Evolutionary conservation across 2,329 filamentous ascomycete genomes (phyloP), one percentile per base, ranked within the genome.

Genomic region (Ophiostoma piceae): DNA sequence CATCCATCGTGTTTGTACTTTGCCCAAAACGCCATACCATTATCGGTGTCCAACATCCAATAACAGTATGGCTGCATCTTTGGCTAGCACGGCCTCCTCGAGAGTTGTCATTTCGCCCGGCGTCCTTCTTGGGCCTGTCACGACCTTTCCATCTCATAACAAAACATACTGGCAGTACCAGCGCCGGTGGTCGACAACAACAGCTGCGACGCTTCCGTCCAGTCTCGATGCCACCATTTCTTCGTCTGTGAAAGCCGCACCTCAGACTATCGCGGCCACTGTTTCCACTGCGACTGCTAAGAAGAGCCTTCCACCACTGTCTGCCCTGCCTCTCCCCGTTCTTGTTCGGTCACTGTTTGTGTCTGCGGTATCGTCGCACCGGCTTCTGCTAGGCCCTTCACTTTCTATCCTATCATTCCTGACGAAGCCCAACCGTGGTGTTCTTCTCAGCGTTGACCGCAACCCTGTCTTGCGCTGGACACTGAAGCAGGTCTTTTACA

Each of bases 341-440:
- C 65, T 66, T 29, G 12, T 66, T 11, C 39, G 65, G 12, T 66
- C 65, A n/a, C 65, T 66, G 4, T 47, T 66, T 19, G 65, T 66
- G 37, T 41, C 35, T 8, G 39, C 37, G 1, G 65, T 66, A 11
- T 66, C 65, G 4, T 66, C 65, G 39, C 65, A 66, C 65, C 65
- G 37, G 4, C 11, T 29, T 6, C 22, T 66, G 8, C 65, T 47
- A 1, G 22, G 6, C 37, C 65, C 65, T 7, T 41, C 65, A 4
- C 65, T 66, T 9, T 26, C 65, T 8, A 32, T 66, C 22, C 65
- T 66, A 39, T 16, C 39, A 22, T 47, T 66, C 35, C 19, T 66
- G 12, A 26, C 65, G 3, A 43, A 29, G 65, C 65, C 65, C 11
- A 47, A 66, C 65, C 65, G 22, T 12, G 65, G 65, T 4, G 7